These are phyloP conservation scores for Fusarium sp. DNA, from an alignment of 2,329 filamentous ascomycete species.

Conservation along the genomic window DNA sequence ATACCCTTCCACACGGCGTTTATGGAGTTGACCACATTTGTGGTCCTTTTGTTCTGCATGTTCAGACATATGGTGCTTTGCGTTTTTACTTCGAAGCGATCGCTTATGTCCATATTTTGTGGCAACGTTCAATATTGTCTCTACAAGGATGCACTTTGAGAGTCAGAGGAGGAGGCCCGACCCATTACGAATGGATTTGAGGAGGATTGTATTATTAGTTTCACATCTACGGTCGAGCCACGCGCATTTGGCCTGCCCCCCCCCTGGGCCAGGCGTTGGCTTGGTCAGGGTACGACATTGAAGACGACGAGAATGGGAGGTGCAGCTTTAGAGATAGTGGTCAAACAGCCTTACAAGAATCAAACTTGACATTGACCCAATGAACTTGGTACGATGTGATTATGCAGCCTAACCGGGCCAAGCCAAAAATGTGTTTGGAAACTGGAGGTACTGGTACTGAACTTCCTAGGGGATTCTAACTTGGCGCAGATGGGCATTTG, in stretches of 20 bases:
- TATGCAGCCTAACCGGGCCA: not conserved
- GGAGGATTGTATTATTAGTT: slow-evolving; percentile 44
- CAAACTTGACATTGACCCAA: slow-evolving; percentile 24
- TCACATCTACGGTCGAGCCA: slow-evolving; percentile 40
- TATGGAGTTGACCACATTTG: slow-evolving; percentile 33
- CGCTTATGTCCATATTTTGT: slow-evolving; percentile 20
- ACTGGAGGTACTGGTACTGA: not conserved
- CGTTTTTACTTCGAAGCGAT: slow-evolving; percentile 42
- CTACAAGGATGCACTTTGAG: slow-evolving; percentile 25
- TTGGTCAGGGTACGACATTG: slow-evolving; percentile 17
- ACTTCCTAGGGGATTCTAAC: not conserved
- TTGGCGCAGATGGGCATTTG: slow-evolving; percentile 17
- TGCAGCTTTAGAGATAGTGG: slow-evolving; percentile 19
- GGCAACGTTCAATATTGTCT: slow-evolving; percentile 14
- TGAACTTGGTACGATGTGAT: not conserved
- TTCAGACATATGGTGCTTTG: slow-evolving; percentile 20
- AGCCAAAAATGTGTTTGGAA: not conserved
- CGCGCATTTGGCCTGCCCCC: slow-evolving; percentile 30
- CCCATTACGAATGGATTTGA: not conserved
- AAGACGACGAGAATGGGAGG: slow-evolving; percentile 14
- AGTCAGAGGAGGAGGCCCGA: not conserved
- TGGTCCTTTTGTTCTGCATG: slow-evolving; percentile 27
- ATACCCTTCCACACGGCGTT: slow-evolving; percentile 47
- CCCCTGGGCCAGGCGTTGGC: slow-evolving; percentile 12
- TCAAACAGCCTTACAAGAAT: slow-evolving; percentile 22